phyloP scores from a whole-genome alignment of 2,329 filamentous ascomycete species.

The Metarhizium robertsii region DNA sequence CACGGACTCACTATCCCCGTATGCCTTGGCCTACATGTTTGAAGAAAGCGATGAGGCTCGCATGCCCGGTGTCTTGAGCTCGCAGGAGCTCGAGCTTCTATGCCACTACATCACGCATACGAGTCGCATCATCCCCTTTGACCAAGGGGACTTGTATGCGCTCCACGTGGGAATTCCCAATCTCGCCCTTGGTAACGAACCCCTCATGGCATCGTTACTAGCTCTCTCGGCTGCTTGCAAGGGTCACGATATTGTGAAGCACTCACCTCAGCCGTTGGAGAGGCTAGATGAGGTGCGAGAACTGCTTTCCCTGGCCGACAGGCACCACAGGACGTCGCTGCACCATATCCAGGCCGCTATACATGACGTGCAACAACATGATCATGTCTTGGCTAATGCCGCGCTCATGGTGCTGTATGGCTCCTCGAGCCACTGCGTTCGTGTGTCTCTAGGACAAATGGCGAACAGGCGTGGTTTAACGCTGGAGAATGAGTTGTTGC shows the following conservation, averaged over 20 bases:
- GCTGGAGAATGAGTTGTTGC: slow-evolving; percentile 17
- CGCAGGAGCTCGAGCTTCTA: slow-evolving; percentile 26
- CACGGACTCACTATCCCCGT: not conserved
- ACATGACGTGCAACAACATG: slow-evolving; percentile 17
- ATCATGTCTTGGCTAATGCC: slow-evolving; percentile 17
- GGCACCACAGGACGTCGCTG: slow-evolving; percentile 28
- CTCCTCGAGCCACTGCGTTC: slow-evolving; percentile 25
- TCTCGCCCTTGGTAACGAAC: slow-evolving; percentile 27
- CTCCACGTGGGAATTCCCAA: slow-evolving; percentile 32
- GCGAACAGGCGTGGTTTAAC: slow-evolving; percentile 9
- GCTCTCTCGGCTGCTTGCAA: slow-evolving; percentile 31
- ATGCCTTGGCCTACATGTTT: not conserved
- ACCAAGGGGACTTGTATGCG: slow-evolving; percentile 27
- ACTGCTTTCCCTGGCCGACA: slow-evolving; percentile 21
- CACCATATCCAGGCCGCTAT: slow-evolving; percentile 26
- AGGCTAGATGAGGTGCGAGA: slow-evolving; percentile 5
- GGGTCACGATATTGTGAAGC: slow-evolving; percentile 22
- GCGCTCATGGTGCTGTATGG: slow-evolving; percentile 33
- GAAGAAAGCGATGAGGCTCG: not conserved
- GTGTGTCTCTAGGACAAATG: slow-evolving; percentile 21
- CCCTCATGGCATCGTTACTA: slow-evolving; percentile 32
- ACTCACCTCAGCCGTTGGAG: not conserved
- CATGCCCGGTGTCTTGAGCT: slow-evolving; percentile 10
- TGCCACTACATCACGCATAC: slow-evolving; percentile 33
- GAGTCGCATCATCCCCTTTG: slow-evolving; percentile 24